Base-by-base conservation (phyloP, 2,329 filamentous ascomycete species). In the Calonectria hawksworthii region DNA sequence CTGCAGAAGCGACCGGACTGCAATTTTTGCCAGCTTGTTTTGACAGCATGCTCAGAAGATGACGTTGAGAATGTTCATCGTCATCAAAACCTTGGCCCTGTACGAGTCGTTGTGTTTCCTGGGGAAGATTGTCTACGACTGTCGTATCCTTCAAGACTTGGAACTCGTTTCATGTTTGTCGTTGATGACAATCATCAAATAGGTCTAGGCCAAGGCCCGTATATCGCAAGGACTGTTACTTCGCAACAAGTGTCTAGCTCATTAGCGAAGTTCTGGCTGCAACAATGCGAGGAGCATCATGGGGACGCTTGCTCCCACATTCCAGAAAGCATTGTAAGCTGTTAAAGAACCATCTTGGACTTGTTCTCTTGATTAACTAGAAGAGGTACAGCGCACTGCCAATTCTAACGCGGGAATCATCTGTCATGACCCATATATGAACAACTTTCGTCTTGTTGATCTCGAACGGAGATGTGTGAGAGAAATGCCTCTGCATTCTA, bases 401-500 rank as follows among this genome's bases (percentile, higher is more conserved):
- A 18, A 72, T 4, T 26, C 52, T 30, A 14, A 13, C 4, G 68
- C 32, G 1, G 0, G 5, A 8, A 3, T 23, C 5, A 63, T 68
- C 10, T 16, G 8, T 7, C 68, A 72, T 14, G 51, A 71, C 10
- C 52, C n/a, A 1, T 38, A 41, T 14, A 36, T 36, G 34, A 71
- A 61, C 26, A 72, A 74, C 26, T 74, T 74, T 68, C 68, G 72
- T 5, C 61, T 74, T 8, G n/a, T 72, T 8, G 68, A 74, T 32
- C 41, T 71, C 14, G 41, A 72, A 16, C 21, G 21, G 30, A 54
- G 54, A 21, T 74, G 72, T 6, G 18, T 74, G 21, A 44, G 44
- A 2, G 26, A 28, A 13, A 72, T 74, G 68, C 44, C 72, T 1
- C 50, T 74, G 9, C 34, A 34, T 32, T 56, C 72, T 0, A 38